A percentile compares a stretch with the other conserved stretches of the same genome.
These are phyloP conservation scores for Trebouxia gelatinosa DNA, from an alignment of 163 green algal species.

Conservation along the genomic window DNA sequence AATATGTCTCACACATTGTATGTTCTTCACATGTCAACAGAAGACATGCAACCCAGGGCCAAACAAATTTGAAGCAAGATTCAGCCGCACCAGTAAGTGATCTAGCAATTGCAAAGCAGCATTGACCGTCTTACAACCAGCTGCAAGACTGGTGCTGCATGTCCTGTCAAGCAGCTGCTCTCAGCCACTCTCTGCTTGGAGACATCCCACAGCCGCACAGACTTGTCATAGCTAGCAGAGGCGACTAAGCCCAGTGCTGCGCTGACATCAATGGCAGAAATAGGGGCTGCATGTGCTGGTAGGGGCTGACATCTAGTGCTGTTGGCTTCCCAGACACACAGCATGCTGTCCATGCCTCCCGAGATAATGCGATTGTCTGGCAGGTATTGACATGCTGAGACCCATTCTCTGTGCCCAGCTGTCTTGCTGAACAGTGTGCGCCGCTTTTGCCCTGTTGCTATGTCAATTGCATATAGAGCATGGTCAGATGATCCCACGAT, in stretches of 20 bases:
- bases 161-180: constrained; percentile 39
- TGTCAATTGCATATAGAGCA: constrained; percentile 69
- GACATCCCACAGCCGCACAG: constrained; percentile 53
- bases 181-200: background rate
- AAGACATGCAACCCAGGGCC: too few relatives aligned
- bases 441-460: constrained; percentile 40
- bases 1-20: too few relatives aligned
- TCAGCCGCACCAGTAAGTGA: too few relatives aligned
- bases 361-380: constrained; percentile 50
- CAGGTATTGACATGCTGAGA: constrained; percentile 53
- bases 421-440: constrained; percentile 72
- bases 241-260: constrained; percentile 1
- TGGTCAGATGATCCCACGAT: constrained; percentile 68
- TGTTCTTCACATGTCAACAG: too few relatives aligned
- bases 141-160: constrained; percentile 42
- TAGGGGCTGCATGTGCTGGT: constrained; percentile 55
- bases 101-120: too few relatives aligned
- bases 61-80: too few relatives aligned
- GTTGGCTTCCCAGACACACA: constrained; percentile 43
- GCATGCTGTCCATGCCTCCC: constrained; percentile 69
- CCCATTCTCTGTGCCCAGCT: constrained; percentile 67
- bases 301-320: constrained; percentile 40
- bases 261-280: constrained; percentile 47
- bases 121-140: too few relatives aligned
- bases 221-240: constrained; percentile 66